Base-by-base conservation (phyloP, 2,329 filamentous ascomycete species). In the Botrytis tulipae region DNA sequence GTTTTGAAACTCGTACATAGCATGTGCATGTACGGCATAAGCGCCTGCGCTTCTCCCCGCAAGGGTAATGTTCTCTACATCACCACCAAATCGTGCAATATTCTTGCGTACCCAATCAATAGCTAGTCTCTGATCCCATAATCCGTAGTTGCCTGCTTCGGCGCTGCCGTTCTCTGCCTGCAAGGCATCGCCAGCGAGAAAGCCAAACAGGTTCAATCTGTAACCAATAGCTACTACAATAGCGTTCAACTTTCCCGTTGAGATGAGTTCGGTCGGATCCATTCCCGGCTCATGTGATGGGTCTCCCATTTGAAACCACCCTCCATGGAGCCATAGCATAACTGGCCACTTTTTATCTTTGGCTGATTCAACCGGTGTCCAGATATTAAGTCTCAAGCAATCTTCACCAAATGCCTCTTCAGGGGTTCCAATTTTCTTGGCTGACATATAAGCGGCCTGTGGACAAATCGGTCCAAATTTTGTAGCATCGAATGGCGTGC, bases 31-130 rank as follows among this genome's bases (percentile, higher is more conserved):
- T 20, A 76, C 85, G 73, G 88, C 89, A 78, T 91, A 89, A 9
- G 82, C 85, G 29, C 87, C 87, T 1, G 87, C 86, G 6, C 84
- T 86, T 80, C 89, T 85, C 51, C 86, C 87, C 83, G 83, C 87
- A 66, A 88, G 80, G 1, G 84, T 86, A 46, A 91, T 84, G 70
- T 87, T 85, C 2, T 80, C 79, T 1, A 83, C 83, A 75, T 91
- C 86, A 1, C 89, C 90, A 0, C 89, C 89, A 80, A 92, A 90
- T 12, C 80, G 81, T 4, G 80, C 84, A 69, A 90, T 87, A 78
- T 90, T 91, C 40, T 85, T 82, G 73, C 84, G 83, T 44, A 91
- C 85, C 89, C 89, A 92, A 73, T 84, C 82, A 29, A 91, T 82
- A 16, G 88, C 84, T 22, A 86, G 79, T 74, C 87, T 84, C 80